phyloP scores from a whole-genome alignment of 768 basidiomycete genomes.

The Clathrus columnatus region DNA sequence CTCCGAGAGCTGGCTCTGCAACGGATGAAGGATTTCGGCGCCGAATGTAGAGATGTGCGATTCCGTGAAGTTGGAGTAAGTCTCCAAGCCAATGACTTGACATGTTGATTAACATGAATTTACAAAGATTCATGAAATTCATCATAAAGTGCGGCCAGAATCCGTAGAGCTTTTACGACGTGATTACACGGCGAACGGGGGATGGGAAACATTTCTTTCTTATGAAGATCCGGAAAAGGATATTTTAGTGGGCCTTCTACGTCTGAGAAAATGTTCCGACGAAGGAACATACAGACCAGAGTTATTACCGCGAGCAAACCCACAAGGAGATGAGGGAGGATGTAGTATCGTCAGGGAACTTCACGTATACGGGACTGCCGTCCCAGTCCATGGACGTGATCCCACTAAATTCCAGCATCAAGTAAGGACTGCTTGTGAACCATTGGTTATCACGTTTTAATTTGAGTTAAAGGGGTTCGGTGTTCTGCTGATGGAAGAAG shows the following conservation, averaged over 20 bases:
- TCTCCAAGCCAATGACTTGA: slow-evolving; percentile 5
- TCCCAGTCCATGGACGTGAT: slow-evolving; percentile 93
- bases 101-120: slow-evolving; percentile 6
- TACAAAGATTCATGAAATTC: slow-evolving; percentile 90
- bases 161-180: slow-evolving; percentile 90
- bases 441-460: slow-evolving; percentile 7
- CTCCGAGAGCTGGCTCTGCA: slow-evolving; percentile 91
- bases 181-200: slow-evolving; percentile 95
- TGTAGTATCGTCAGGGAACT: slow-evolving; percentile 92
- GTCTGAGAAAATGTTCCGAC: slow-evolving; percentile 90
- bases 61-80: slow-evolving; percentile 96
- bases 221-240: slow-evolving; percentile 98
- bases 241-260: slow-evolving; percentile 87
- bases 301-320: slow-evolving; percentile 41
- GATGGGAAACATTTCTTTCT: slow-evolving; percentile 99
- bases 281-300: slow-evolving; percentile 97
- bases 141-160: slow-evolving; percentile 93
- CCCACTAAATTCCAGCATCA: slow-evolving; percentile 98
- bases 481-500: slow-evolving; percentile 97
- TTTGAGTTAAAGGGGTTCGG: slow-evolving; percentile 75
- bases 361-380: slow-evolving; percentile 97
- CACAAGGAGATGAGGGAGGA: slow-evolving; percentile 63
- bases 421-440: slow-evolving; percentile 28
- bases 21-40: slow-evolving; percentile 98
- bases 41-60: slow-evolving; percentile 93